phyloP scores from a whole-genome alignment of 345 rosid species.

The Populus ilicifolia region DNA sequence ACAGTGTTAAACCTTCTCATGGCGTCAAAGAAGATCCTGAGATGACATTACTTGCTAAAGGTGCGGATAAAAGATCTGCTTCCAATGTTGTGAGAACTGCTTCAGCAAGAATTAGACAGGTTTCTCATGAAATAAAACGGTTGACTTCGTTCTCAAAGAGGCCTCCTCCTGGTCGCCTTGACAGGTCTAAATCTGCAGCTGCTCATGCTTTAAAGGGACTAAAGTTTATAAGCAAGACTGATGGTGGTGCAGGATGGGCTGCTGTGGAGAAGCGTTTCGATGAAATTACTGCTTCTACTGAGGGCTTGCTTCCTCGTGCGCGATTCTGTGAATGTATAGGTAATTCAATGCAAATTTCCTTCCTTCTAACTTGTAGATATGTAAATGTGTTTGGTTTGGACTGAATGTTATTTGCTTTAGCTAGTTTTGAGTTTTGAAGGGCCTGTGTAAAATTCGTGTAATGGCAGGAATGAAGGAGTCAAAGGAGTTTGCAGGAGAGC shows the following conservation, averaged over 20 bases:
- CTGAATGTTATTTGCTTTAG: not conserved
- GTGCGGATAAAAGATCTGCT: constrained; percentile 46
- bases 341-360: not conserved
- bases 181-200: constrained; percentile 64
- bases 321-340: constrained; percentile 71
- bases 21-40: constrained; percentile 42
- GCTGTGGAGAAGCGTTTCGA: constrained; percentile 65
- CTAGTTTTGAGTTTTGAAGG: not conserved
- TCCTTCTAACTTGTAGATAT: not conserved
- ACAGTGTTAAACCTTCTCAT: constrained; percentile 32
- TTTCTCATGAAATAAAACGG: constrained; percentile 58
- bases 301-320: constrained; percentile 42
- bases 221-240: constrained; percentile 67
- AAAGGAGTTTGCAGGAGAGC: constrained; percentile 59
- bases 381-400: not conserved
- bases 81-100: constrained; percentile 41
- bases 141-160: constrained; percentile 48
- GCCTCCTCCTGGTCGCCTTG: constrained; percentile 42
- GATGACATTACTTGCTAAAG: constrained; percentile 37
- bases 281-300: constrained; percentile 46
- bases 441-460: not conserved
- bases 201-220: constrained; percentile 63
- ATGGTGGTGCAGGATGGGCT: constrained; percentile 64
- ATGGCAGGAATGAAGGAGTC: constrained; percentile 68
- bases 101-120: constrained; percentile 48